Evolutionary conservation across 495 filamentous ascomycete genomes (phyloP), one percentile per base, ranked within the genome.

Genomic region (Viridothelium virens): DNA sequence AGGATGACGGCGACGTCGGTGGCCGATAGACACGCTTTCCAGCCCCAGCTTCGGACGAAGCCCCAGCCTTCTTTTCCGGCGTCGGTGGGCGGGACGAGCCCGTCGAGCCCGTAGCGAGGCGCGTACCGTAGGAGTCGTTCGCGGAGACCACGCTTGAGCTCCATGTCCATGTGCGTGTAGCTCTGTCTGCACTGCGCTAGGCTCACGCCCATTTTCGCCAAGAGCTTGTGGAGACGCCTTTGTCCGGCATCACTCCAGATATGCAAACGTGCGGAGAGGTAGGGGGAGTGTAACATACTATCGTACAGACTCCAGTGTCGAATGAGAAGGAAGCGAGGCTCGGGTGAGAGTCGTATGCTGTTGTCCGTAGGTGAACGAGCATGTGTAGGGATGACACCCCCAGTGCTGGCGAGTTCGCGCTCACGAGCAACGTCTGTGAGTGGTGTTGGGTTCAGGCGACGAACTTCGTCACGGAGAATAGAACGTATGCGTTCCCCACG

Each of bases 101-200:
- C 95, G 71, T 97, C 91, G 10, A 98, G 82, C 38, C 92, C 91
- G 75, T 97, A 97, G 67, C 92, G 78, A 2, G 91, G 89, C 0
- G 91, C 91, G 70, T 96, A 96, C 67, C 91, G 92, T 46, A 96
- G 82, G 2, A 98, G 80, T 56, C 93, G 88, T 62, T 87, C 82
- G n/a, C 92, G 86, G 33, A 98, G 79, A 12, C 89, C 89, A 33
- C 90, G 87, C 77, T 98, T 98, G 46, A 98, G 78, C 72, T 94
- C 87, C 89, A 97, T 93, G 74, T 98, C 95, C 91, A 98, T 96
- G 76, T 98, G 94, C 2, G 92, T 90, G 74, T 98, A 98, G 72
- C 84, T 92, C 74, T 97, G 92, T 69, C 91, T 91, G 77, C 92
- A 96, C 79, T 97, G 93, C 25, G 85, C 89, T 38, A 97, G 79